Evolutionary conservation across 140 eudicot species (phyloP), one percentile per base, ranked within the genome.

Genomic region (Senecio squalidus): DNA sequence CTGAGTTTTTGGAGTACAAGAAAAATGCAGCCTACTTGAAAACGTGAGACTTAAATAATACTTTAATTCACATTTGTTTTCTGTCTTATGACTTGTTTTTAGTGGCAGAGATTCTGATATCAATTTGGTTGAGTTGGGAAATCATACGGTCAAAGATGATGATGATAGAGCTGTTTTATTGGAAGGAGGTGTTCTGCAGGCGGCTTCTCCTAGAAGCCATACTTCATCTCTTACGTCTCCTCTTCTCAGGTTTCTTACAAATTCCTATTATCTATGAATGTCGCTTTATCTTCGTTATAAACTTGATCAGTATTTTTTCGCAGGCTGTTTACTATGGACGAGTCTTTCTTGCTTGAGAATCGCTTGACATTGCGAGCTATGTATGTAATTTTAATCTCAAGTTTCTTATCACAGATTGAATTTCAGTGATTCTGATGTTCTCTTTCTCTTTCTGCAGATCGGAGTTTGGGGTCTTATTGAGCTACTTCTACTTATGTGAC

Each of bases 321-420:
- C 77, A 89, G 97, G 81, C 77, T 90, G 46, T 58, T 89, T 49
- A 67, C 69, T 29, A 72, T 89, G 93, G 97, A 89, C 16, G 86
- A 89, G 64, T 60, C 84, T 13, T 85, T 82, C 82, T 80, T 89
- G 79, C 86, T 89, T 43, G 95, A 85, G 41, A 85, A 89, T 60
- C 84, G 93, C 5, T 30, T 73, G 72, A 85, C 89, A 17, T 56
- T 89, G 73, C 85, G 97, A 70, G 95, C 97, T 31, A 82, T 89
- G 97, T 89, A 78, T 10, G 94, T 66, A 2, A 33, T 49, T 18
- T 36, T 28, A 23, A 43, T 31, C 26, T 51, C 44, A 14, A 34
- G 13, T 45, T 60, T 52, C 20, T 53, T 38, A 2, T 62, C 48
- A 9, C 60, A 25, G 54, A 7, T 4, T 13, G 38, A 23, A 36